Conservation (phyloP, 805 yeast genomes). For the Myxozyma melibiosi region DNA sequence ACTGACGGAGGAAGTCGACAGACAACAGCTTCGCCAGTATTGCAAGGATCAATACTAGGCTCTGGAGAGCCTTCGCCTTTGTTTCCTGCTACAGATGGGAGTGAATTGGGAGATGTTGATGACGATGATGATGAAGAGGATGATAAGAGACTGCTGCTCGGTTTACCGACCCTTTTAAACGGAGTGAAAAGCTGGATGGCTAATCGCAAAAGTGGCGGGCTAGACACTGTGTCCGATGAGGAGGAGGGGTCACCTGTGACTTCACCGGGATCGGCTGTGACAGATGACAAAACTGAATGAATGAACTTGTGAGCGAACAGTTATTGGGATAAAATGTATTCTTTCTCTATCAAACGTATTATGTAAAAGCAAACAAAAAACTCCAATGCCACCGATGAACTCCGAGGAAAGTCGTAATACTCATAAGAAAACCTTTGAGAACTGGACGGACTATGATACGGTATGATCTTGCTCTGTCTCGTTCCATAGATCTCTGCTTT, state of each 20-base stretch:
- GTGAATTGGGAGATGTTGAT: constrained; percentile 2
- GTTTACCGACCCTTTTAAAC: constrained; percentile 23
- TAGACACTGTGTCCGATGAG: neutral
- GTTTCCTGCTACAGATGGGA: constrained; percentile 1
- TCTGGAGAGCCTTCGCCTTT: constrained; percentile 2
- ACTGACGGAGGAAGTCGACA: constrained; percentile 9
- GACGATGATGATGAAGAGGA: constrained; percentile 31
- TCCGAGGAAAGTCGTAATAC: neutral
- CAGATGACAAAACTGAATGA: neutral
- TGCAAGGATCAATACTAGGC: neutral
- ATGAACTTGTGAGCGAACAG: neutral
- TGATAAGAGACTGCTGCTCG: constrained; percentile 22
- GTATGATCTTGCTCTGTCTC: constrained; percentile 12
- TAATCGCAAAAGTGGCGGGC: constrained; percentile 11
- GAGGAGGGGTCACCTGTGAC: constrained; percentile 7
- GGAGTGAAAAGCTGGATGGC: constrained; percentile 31
- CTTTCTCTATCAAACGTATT: too few relatives aligned
- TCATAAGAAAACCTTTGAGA: too few relatives aligned
- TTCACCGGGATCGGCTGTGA: constrained; percentile 11
- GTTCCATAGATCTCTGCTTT: constrained; percentile 39
- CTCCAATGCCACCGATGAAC: neutral
- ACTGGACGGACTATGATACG: too few relatives aligned
- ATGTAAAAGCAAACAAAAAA: neutral
- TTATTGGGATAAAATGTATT: neutral
- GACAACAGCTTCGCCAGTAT: neutral